These are phyloP conservation scores for Rhodotorula diobovata DNA, from an alignment of 768 basidiomycete genomes.

Conservation along the genomic window DNA sequence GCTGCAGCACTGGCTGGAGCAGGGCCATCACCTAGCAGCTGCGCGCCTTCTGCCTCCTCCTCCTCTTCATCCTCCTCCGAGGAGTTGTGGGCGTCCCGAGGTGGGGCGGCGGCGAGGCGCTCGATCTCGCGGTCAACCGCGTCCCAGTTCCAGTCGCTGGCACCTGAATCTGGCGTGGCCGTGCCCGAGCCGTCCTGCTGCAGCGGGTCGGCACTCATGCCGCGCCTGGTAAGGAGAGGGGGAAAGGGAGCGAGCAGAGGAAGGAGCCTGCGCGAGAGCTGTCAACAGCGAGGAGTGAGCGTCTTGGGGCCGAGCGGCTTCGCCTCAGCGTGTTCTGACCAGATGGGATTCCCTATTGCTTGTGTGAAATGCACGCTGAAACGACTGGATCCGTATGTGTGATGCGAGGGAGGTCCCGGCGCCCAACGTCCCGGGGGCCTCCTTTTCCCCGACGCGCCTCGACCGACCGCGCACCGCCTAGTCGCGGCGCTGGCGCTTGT, in stretches of 20 bases:
- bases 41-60: neutral
- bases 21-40: neutral
- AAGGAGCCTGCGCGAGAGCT: no score
- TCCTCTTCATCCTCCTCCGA: neutral
- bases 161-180: neutral
- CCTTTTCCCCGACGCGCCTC: neutral
- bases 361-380: neutral
- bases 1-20: neutral
- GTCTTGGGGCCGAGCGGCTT: no score
- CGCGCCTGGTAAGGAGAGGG: no score
- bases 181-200: neutral
- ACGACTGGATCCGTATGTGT: neutral
- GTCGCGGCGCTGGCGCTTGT: conserved; percentile 32
- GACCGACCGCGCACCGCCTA: neutral
- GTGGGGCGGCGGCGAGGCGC: neutral
- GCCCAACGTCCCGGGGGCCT: neutral
- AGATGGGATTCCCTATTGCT: neutral
- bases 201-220: neutral
- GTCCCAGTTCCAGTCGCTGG: neutral
- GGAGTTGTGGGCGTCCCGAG: neutral
- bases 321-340: no score
- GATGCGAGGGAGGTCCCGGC: neutral
- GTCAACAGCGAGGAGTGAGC: no score
- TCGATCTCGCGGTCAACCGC: neutral
- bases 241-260: no score